Percentiles rank a stretch among this genome's conserved stretches.
Conservation (phyloP, 2,329 filamentous ascomycete genomes). For the Helicocarpus griseus region DNA sequence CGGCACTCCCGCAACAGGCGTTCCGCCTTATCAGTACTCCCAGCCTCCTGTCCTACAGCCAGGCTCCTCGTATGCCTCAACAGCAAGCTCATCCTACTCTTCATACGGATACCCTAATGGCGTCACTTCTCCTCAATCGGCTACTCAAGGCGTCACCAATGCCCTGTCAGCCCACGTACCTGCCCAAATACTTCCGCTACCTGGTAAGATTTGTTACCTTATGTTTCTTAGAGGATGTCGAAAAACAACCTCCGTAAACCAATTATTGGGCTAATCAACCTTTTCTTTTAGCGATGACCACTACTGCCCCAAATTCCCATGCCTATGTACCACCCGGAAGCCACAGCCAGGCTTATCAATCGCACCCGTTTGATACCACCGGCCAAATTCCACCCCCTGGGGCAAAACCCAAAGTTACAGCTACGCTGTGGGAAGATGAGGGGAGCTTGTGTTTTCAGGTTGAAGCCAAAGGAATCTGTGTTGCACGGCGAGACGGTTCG, state of each 20-base stretch:
- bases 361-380: conserved; percentile 67
- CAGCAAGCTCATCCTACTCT: conserved; percentile 45
- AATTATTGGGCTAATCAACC: conserved; percentile 9
- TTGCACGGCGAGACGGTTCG: conserved; percentile 82
- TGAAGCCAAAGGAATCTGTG: conserved; percentile 90
- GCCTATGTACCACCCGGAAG: conserved; percentile 32
- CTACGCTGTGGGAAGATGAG: conserved; percentile 96
- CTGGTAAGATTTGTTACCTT: conserved; percentile 29
- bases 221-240: not conserved
- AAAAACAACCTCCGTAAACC: not conserved
- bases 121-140: conserved; percentile 67
- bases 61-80: conserved; percentile 58
- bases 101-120: conserved; percentile 69
- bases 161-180: conserved; percentile 58
- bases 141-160: conserved; percentile 57
- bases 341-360: conserved; percentile 38
- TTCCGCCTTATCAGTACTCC: conserved; percentile 66
- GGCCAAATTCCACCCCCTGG: conserved; percentile 86
- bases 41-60: conserved; percentile 69
- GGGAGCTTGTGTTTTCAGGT: conserved; percentile 97
- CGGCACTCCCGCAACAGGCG: conserved; percentile 61
- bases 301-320: conserved; percentile 24
- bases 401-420: conserved; percentile 93
- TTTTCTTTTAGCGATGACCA: conserved; percentile 28
- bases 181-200: conserved; percentile 61